Base-by-base conservation (phyloP, 352 stramenopile species). In the Pelagophyceae sp. region DNA sequence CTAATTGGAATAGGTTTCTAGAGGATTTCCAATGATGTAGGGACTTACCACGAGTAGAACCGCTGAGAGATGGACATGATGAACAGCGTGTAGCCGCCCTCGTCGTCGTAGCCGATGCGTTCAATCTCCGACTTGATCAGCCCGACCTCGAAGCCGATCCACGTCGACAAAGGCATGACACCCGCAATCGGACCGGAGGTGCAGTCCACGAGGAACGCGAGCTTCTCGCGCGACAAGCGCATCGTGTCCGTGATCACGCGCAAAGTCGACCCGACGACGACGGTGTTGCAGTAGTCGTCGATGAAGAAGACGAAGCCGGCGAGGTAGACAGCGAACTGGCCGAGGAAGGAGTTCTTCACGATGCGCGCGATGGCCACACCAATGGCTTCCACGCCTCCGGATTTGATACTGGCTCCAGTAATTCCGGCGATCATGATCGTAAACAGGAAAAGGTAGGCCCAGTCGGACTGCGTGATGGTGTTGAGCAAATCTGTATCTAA, bases 401-500 rank as follows among this genome's bases (percentile, higher is more conserved):
- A 77, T 72, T 87, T 90, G 75, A 88, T 80, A 54, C 86, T 79
- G 27, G 85, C 72, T 23, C 82, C 83, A 5, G 86, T 80, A 0
- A 87, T 64, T 60, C 84, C 85, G 38, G 83, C 75, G 67, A 90
- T 83, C 78, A 90, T 88, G 54, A 90, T 80, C 51, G 83, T 86
- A 72, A 90, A 90, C 0, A 89, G 63, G 63, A 83, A 82, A 35
- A 89, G 81, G 32, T 80, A 87, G 58, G 64, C 79, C 51, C 88
- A 82, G 50, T 81, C 78, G 61, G 63, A 71, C 72, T 81, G 72
- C 1, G 77, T 75, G 31, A 88, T 54, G 27, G 84, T 78, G 37
- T 84, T 65, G 37, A 89, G 79, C 38, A 90, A 79, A 64, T 87
- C 87, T 29, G 77, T 82, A 63, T 85, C 79, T 0, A 90, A 69